phyloP scores from a whole-genome alignment of 2,329 filamentous ascomycete genomes.

The Ophiostoma quercus region DNA sequence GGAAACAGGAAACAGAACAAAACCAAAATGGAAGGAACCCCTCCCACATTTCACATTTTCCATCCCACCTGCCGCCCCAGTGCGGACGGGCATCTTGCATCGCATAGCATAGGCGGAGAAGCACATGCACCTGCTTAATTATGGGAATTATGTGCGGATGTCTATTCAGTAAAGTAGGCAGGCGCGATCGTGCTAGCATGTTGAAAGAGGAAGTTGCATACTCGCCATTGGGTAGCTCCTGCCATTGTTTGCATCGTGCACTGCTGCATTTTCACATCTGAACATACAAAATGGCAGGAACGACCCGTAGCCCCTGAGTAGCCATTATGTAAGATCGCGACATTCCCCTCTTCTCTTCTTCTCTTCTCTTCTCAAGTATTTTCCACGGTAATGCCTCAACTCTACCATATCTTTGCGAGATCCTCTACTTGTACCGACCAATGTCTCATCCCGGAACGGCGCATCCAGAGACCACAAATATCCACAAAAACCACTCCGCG shows the following conservation, averaged over 20 bases:
- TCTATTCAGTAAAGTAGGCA: not conserved
- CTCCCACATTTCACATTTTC: conserved; percentile 12
- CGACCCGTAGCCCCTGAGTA: conserved; percentile 2
- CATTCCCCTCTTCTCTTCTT: not conserved
- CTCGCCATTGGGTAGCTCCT: not conserved
- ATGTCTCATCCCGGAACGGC: conserved; percentile 20
- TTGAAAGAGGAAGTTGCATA: not conserved
- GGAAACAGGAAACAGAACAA: not conserved
- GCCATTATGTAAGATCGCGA: not conserved
- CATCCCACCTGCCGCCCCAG: conserved; percentile 4
- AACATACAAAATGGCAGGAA: conserved; percentile 16
- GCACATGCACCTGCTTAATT: conserved; percentile 13
- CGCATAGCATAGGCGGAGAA: conserved; percentile 17
- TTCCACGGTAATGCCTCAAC: not conserved
- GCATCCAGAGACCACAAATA: conserved; percentile 16
- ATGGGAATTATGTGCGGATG: not conserved
- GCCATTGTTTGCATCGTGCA: not conserved
- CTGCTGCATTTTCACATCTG: too few relatives aligned
- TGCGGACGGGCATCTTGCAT: conserved; percentile 17
- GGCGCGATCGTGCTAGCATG: not conserved
- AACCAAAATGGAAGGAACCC: not conserved
- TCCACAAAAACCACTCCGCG: conserved; percentile 22
- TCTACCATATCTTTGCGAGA: not conserved
- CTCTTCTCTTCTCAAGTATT: not conserved
- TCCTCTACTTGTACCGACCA: conserved; percentile 4